phyloP scores from a whole-genome alignment of 2,329 filamentous ascomycete genomes.

The Alternaria triticimaculans region DNA sequence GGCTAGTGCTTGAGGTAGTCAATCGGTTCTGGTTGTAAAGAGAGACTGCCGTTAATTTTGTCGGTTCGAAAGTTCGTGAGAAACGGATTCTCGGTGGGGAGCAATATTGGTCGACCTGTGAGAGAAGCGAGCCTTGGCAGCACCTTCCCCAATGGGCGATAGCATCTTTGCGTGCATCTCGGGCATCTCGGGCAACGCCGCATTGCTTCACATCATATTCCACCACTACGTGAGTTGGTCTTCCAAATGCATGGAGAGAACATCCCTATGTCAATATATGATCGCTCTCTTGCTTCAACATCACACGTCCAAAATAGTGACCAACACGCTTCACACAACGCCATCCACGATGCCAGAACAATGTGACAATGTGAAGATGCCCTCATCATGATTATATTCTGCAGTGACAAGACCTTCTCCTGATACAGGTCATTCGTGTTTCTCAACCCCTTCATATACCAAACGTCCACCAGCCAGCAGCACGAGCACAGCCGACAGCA shows the following conservation, averaged over 20 bases:
- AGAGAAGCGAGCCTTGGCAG: conserved; percentile 31
- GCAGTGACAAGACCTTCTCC: not conserved
- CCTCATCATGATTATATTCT: not conserved
- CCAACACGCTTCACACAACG: not conserved
- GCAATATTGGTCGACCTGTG: conserved; percentile 14
- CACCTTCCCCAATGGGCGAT: conserved; percentile 10
- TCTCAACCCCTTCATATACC: not conserved
- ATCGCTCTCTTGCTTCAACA: not conserved
- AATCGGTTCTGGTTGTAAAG: conserved; percentile 58
- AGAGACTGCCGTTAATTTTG: conserved; percentile 38
- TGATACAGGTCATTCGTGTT: not conserved
- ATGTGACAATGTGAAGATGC: not conserved
- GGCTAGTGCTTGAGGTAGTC: conserved; percentile 74
- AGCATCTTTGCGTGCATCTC: not conserved
- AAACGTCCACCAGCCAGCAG: not conserved
- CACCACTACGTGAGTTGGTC: not conserved
- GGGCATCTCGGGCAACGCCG: not conserved
- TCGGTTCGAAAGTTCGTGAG: conserved; percentile 34
- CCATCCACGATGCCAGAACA: not conserved
- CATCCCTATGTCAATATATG: not conserved
- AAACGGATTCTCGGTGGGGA: conserved; percentile 11
- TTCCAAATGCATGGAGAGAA: not conserved
- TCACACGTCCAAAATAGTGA: not conserved
- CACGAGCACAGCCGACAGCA: not conserved
- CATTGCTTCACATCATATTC: not conserved